Base-by-base conservation (phyloP, 2,329 filamentous ascomycete genomes). In the Fusarium camptoceras region DNA sequence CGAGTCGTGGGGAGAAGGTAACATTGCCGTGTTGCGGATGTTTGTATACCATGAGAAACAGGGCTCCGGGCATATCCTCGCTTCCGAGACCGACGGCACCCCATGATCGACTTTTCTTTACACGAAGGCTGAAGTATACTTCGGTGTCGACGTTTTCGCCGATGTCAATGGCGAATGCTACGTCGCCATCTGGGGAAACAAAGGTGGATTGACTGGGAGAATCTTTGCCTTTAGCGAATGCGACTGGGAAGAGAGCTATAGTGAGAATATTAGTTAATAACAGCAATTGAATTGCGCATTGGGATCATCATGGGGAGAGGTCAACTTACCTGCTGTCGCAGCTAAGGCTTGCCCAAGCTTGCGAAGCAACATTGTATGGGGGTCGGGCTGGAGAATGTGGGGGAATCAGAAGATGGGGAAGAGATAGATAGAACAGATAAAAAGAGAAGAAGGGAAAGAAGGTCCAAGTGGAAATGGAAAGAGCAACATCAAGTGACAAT, bases 1-100 rank as follows among this genome's bases (percentile, higher is more conserved):
- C 80, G 31, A 85, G 74, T 53, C 88, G 86, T 3, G 87, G 85
- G 27, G 86, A 88, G 59, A 90, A 81, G 27, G 86, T 89, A 59
- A 88, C 82, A 67, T 86, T 85, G 55, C 81, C 76, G 55, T 80
- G 82, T 8, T 79, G 79, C 7, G 77, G 75, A 59, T 83, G 83
- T 47, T 81, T 78, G 78, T 90, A 89, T n/a, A 84, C 78, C 73
- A 89, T 82, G 46, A 89, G 81, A 60, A 87, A 84, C 25, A 89
- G 79, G 10, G 86, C 80, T 51, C 84, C 82, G 5, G 80, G 77
- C 83, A 88, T 88, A 71, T 83, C 81, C 48, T 82, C 70, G 59
- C 80, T 82, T 47, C 87, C 88, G 39, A 88, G 81, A 37, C 88
- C 88, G 43, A 89, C 76, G 60, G 84, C 86, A 43, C 83, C 83